Conservation (phyloP, 345 rosid species). For the Iberis pinnata region DNA sequence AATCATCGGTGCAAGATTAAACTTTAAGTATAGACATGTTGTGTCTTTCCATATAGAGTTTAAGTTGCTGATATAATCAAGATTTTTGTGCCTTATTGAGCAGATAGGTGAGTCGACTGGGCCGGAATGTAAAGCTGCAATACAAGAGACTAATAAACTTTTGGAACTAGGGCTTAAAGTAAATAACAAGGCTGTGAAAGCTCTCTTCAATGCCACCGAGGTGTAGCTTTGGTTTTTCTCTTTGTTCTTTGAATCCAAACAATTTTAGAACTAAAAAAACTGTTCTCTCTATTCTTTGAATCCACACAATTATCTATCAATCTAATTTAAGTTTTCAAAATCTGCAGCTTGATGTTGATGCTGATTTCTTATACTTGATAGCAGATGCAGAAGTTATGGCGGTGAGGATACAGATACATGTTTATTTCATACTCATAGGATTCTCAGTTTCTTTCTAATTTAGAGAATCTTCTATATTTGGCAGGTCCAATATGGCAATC, state of each 20-base stretch:
- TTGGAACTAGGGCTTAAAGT: constrained; percentile 58
- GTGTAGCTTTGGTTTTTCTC: constrained; percentile 36
- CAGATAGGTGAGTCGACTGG: constrained; percentile 91
- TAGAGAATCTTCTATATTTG: constrained; percentile 16
- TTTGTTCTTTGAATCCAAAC: not conserved
- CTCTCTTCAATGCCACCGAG: constrained; percentile 67
- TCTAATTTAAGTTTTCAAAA: constrained; percentile 13
- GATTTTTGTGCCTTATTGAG: constrained; percentile 5
- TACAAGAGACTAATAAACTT: constrained; percentile 64
- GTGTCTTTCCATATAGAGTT: not conserved
- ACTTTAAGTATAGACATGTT: not conserved
- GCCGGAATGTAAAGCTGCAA: constrained; percentile 74
- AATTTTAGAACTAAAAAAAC: not conserved
- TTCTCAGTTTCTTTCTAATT: constrained; percentile 11
- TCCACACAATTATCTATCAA: not conserved
- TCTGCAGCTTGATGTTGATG: constrained; percentile 72
- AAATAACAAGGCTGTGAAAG: constrained; percentile 51
- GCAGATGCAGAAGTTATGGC: constrained; percentile 84
- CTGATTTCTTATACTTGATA: constrained; percentile 81
- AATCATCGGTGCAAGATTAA: not conserved
- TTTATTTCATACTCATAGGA: constrained; percentile 3
- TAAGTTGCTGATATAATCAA: not conserved
- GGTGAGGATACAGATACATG: constrained; percentile 30
- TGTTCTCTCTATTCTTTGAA: not conserved
- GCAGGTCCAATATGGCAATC: constrained; percentile 91